Evolutionary conservation across 2,329 filamentous ascomycete species (phyloP), one percentile per base, ranked within the genome.

Genomic region (Colletotrichum cordylinicola): DNA sequence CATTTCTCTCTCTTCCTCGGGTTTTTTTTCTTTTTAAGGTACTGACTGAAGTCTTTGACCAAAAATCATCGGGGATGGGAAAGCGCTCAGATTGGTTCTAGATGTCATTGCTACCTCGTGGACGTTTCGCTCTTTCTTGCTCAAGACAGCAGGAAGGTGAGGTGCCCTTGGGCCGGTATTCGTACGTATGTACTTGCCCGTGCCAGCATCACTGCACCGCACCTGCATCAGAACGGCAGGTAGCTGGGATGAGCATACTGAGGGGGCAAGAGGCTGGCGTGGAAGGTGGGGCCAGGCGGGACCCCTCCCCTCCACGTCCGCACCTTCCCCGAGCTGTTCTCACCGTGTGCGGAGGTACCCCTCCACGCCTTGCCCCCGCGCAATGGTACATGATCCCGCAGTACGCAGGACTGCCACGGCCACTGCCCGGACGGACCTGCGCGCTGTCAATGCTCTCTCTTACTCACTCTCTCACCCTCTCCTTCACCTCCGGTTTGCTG

Each of bases 211-310:
- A 48, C 39, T 21, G 39, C 39, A 48, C 39, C 39, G 24, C 24
- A 27, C 24, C 24, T 48, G 39, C 39, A 48, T 48, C 39, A 48
- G 39, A 48, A 48, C 18, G 9, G 39, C 18, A 21, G 43, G 43
- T 18, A 13, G 43, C 18, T 48, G 43, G 39, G 18, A 43, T 43
- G 39, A 35, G 18, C 18, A 43, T 2, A 37, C 37, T 43, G 43
- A 52, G 43, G 43, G 43, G n/a, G 43, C 43, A 35, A 74, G 37
- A 75, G 62, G 73, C 62, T 67, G 62, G 37, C 68, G 52, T 48
- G 69, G 69, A 72, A 60, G 67, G 67, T 75, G 69, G 69, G 43
- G 16, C 43, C 55, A 27, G 56, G 69, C 69, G 55, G 33, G 62
- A 72, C 56, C 73, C 64, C 67, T 71, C 62, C 18, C 39, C 39